Evolutionary conservation across 2,329 filamentous ascomycete species (phyloP).

Genomic region (Sarocladium brachiariae): DNA sequence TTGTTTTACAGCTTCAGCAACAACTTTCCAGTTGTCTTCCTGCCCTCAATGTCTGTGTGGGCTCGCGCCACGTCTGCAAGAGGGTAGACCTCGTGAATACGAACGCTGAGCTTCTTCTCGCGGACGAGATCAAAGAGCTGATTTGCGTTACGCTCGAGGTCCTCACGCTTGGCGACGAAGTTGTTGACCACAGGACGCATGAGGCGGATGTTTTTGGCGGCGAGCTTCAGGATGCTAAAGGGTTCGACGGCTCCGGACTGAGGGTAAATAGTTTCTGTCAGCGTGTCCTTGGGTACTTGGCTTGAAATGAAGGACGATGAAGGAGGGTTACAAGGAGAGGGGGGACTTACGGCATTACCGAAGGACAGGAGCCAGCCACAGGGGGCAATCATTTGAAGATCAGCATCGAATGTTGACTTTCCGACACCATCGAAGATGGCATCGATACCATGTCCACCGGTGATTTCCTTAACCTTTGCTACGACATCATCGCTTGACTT

Average conservation of each 20-base stretch:
- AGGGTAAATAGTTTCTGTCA: not conserved
- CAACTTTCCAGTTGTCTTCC: constrained; percentile 80
- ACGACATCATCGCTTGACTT: constrained; percentile 59
- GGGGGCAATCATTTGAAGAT: constrained; percentile 63
- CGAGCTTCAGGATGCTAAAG: constrained; percentile 47
- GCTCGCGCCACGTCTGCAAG: constrained; percentile 65
- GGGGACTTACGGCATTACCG: constrained; percentile 64
- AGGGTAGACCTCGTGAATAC: constrained; percentile 71
- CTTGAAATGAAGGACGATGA: too few relatives aligned
- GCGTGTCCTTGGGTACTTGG: too few relatives aligned
- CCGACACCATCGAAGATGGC: constrained; percentile 85
- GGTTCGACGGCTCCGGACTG: constrained; percentile 68
- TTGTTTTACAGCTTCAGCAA: constrained; percentile 43
- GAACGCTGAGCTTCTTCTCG: constrained; percentile 62
- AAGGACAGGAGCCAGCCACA: constrained; percentile 76
- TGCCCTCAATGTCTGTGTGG: constrained; percentile 70
- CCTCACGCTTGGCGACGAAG: constrained; percentile 63
- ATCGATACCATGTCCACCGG: constrained; percentile 62
- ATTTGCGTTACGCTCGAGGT: constrained; percentile 61
- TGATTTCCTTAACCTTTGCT: constrained; percentile 59
- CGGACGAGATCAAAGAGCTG: constrained; percentile 69
- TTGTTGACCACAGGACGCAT: constrained; percentile 66
- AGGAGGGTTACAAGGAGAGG: too few relatives aligned
- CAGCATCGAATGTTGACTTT: constrained; percentile 74
- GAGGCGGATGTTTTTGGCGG: constrained; percentile 70